phyloP scores from a whole-genome alignment of 1,284 basidiomycete genomes.

The Ganoderma multipileum region DNA sequence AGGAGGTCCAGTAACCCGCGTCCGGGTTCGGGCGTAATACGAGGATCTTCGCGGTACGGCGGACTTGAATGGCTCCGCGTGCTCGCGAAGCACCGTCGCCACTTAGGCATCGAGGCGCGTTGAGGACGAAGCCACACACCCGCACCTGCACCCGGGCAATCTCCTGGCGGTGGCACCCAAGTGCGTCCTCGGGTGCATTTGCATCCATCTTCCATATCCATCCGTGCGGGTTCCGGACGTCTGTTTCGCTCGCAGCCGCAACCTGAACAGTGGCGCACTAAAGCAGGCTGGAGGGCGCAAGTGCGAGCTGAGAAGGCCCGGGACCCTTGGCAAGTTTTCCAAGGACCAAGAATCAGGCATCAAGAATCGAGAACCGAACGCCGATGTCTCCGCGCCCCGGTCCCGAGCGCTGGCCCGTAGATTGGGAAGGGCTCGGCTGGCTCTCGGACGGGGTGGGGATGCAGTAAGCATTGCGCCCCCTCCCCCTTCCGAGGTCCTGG shows the following conservation, averaged over 20 bases:
- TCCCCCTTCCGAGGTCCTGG: not conserved
- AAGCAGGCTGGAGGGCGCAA: not conserved
- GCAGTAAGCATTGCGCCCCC: not conserved
- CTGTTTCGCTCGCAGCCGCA: not conserved
- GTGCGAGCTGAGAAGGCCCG: not conserved
- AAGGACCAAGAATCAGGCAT: too few species aligned
- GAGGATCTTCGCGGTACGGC: slow-evolving; percentile 8
- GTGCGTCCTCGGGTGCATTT: not conserved
- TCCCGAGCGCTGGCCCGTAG: slow-evolving; percentile 4
- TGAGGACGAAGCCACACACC: not conserved
- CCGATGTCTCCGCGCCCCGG: not conserved
- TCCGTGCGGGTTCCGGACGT: not conserved
- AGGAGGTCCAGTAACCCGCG: not conserved
- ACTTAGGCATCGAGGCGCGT: not conserved
- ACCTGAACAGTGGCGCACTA: not conserved
- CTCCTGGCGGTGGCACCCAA: not conserved
- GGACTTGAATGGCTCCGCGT: not conserved
- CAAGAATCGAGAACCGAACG: too few species aligned
- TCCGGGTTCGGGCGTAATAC: slow-evolving; percentile 1
- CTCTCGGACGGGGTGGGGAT: not conserved
- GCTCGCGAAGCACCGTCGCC: not conserved
- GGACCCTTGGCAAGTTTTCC: not conserved
- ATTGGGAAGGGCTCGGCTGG: not conserved
- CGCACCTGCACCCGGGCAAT: not conserved
- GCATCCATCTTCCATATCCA: not conserved